Conservation (phyloP, 768 basidiomycete species). For the Agaricus blazei region DNA sequence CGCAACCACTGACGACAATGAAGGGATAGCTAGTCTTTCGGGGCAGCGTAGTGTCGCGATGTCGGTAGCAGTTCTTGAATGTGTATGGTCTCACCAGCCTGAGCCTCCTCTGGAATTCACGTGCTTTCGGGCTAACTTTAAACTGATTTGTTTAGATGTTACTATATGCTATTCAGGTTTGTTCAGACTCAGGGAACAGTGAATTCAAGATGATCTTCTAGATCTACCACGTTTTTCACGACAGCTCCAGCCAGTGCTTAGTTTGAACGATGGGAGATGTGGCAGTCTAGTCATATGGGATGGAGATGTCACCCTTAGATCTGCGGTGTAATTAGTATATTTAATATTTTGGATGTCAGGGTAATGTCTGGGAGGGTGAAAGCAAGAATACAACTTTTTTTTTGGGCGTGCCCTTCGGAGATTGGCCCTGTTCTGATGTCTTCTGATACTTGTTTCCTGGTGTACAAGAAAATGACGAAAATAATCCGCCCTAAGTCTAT, state of each 20-base stretch:
- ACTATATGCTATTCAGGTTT: too few relatives aligned
- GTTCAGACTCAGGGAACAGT: too few relatives aligned
- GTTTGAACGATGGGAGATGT: neutral
- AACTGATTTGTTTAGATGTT: too few relatives aligned
- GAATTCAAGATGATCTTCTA: too few relatives aligned
- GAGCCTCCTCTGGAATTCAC: too few relatives aligned
- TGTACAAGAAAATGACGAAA: neutral
- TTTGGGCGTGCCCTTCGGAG: neutral
- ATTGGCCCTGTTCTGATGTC: constrained; percentile 8
- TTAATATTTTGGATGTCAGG: constrained; percentile 7
- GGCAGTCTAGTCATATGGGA: neutral
- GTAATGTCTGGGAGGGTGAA: neutral
- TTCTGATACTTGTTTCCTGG: constrained; percentile 2
- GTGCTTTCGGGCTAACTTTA: too few relatives aligned
- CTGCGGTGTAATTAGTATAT: neutral
- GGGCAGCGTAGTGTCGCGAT: too few relatives aligned
- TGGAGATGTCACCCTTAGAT: constrained; percentile 4
- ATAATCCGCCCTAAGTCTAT: neutral
- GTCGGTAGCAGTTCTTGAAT: too few relatives aligned
- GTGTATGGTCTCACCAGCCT: too few relatives aligned
- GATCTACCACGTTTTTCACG: neutral
- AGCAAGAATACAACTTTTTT: neutral
- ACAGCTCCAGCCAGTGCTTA: neutral
- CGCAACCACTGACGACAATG: too few relatives aligned
- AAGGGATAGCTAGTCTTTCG: too few relatives aligned